Evolutionary conservation across 169 alveolate genomes (phyloP), one percentile per base, ranked within the genome.

Genomic region (Eimeria brunetti): DNA sequence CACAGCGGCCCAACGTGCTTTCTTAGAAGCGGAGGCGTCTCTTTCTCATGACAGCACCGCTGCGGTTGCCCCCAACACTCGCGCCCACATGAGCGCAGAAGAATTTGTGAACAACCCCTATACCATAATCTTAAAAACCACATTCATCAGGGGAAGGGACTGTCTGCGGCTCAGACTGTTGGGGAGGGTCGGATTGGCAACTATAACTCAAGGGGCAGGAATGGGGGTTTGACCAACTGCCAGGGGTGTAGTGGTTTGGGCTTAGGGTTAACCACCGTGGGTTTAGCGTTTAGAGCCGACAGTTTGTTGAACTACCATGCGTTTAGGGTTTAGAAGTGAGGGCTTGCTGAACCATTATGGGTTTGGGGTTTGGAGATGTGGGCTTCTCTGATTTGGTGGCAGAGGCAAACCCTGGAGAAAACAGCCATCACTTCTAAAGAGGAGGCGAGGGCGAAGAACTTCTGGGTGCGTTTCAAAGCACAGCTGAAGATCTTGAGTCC

Each of bases 381-480:
- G 14, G 33, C 41, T 30, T 36, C 27, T 69, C 33, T 38, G 83
- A 20, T 38, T 73, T 86, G 56, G 38, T 49, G 60, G 64, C 92
- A 86, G 92, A 58, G 92, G 73, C 49, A 46, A 62, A 86, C 92
- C 33, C 60, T 86, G 58, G 81, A 60, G 81, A 44, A 33, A 71
- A 69, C 92, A 16, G 51, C 64, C 64, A 86, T 86, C 92, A 86
- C 78, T 18, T 86, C 92, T 1, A 86, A 86, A 64, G 92, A 86
- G 53, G 92, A 86, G 51, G 92, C 92, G 33, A 86, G 92, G 64
- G 92, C 92, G 64, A 86, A 86, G 92, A 86, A 86, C 92, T 86
- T 86, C 30, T 86, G 92, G 92, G 92, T 86, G 53, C 49, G 92
- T n/a, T 20, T 33, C n/a, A 16, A 36, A 38, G 83, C n/a, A 1